Evolutionary conservation across 2,329 filamentous ascomycete species (phyloP), one percentile per base, ranked within the genome.

Genomic region (Hymenoscyphus albidus): DNA sequence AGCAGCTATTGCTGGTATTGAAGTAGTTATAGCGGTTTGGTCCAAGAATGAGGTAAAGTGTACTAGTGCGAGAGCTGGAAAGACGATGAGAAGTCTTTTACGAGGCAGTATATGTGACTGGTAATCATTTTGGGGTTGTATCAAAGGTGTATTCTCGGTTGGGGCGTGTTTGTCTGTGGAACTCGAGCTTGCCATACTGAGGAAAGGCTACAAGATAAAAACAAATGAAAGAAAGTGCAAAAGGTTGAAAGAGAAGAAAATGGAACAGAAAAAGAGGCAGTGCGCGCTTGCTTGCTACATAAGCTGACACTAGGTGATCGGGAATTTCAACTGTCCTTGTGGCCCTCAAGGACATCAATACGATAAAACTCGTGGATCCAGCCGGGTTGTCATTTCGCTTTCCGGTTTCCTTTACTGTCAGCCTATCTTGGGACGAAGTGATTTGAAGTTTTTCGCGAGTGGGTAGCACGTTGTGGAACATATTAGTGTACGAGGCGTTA

Each of bases 41-140:
- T 67, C 65, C 32, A 65, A 61, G 42, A 62, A 65, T 10, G 65
- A 54, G 5, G 62, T 65, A 39, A 67, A 64, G 9, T 65, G 64
- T 10, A 58, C 61, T 2, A 67, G 56, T 4, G 65, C 65, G 6
- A 67, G 48, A 10, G 57, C 59, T 12, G 58, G 63, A 18, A 67
- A 65, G 32, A 67, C 58, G 54, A 64, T 32, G 12, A 65, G 40
- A 35, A 67, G 64, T 13, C 18, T 27, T 27, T 22, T 18, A 54
- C 18, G 48, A 7, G 65, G 54, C 1, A 67, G 38, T 14, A 61
- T 4, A 58, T 65, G 22, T 14, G 54, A 40, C 32, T 62, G 61
- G 18, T 58, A 39, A 32, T 62, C 59, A 35, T 54, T 10, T 10
- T 38, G 42, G 10, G 39, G 14, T 18, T 13, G 38, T 12, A 61